Evolutionary conservation across 1,139 yeast species (phyloP).

Genomic region (Petasospora fabianii): DNA sequence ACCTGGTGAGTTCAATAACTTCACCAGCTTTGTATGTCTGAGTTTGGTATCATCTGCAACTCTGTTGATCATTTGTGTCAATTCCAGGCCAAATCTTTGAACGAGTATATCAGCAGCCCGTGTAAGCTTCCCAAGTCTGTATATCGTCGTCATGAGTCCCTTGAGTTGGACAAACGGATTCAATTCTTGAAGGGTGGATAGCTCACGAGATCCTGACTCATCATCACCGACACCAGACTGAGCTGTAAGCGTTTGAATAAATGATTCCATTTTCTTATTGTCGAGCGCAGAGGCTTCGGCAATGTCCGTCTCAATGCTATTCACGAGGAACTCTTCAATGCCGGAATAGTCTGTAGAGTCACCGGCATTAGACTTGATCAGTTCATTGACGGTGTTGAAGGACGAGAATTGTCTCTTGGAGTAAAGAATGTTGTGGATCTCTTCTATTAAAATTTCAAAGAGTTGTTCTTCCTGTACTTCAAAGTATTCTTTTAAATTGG

Average conservation of each 20-base stretch:
- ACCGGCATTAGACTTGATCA: constrained; percentile 1
- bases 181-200: constrained; percentile 30
- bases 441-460: constrained; percentile 73
- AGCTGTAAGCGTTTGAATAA: constrained; percentile 30
- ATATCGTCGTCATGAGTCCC: constrained; percentile 53
- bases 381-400: constrained; percentile 16
- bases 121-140: constrained; percentile 59
- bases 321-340: constrained; percentile 53
- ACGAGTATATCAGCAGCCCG: constrained; percentile 55
- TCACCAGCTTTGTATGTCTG: constrained; percentile 43
- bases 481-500: constrained; percentile 53
- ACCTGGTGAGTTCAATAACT: constrained; percentile 19
- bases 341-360: constrained; percentile 36
- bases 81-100: constrained; percentile 45
- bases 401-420: constrained; percentile 40
- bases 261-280: constrained; percentile 39
- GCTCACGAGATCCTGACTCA: constrained; percentile 1
- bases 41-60: constrained; percentile 63
- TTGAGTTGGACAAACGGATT: constrained; percentile 57
- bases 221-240: constrained; percentile 6
- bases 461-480: constrained; percentile 61
- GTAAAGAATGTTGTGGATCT: constrained; percentile 69
- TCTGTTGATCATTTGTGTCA: constrained; percentile 53
- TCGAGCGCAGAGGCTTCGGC: constrained; percentile 43
- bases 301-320: constrained; percentile 56